Conservation (phyloP, 805 yeast genomes). For the Barnettozyma populi region DNA sequence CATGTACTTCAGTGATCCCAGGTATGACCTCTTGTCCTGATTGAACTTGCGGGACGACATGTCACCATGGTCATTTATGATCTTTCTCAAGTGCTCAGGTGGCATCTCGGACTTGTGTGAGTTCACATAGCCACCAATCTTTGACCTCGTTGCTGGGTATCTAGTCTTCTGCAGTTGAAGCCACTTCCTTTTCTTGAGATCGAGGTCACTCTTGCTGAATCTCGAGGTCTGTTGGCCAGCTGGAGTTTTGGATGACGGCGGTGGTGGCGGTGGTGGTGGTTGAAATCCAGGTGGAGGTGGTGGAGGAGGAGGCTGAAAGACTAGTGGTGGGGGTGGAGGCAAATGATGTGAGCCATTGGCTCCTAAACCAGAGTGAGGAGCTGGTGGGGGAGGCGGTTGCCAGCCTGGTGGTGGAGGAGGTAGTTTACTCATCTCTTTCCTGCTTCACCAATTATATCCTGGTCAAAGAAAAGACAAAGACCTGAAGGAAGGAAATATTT, state of each 20-base stretch:
- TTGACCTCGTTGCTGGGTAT: conserved; percentile 33
- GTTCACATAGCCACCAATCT: conserved; percentile 43
- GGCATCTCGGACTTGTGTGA: conserved; percentile 80
- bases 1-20: conserved; percentile 89
- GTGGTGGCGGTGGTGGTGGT: conserved; percentile 30
- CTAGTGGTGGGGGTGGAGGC: conserved; percentile 27
- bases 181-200: conserved; percentile 52
- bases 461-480: not conserved
- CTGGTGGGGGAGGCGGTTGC: conserved; percentile 7
- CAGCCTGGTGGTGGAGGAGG: conserved; percentile 16
- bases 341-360: conserved; percentile 17
- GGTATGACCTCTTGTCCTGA: conserved; percentile 77
- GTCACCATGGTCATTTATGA: conserved; percentile 79
- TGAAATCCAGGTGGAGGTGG: conserved; percentile 23
- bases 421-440: conserved; percentile 13
- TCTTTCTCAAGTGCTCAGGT: conserved; percentile 85
- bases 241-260: conserved; percentile 26
- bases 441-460: not conserved
- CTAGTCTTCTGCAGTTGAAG: conserved; percentile 53
- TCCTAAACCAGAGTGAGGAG: conserved; percentile 22
- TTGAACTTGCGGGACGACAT: conserved; percentile 73
- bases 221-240: conserved; percentile 15
- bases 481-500: not conserved
- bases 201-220: conserved; percentile 28
- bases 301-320: conserved; percentile 22